A percentile compares a stretch with the other conserved stretches of the same genome.
These are phyloP conservation scores for Sporisorium scitamineum DNA, from an alignment of 1,284 basidiomycete genomes.

Conservation along the genomic window DNA sequence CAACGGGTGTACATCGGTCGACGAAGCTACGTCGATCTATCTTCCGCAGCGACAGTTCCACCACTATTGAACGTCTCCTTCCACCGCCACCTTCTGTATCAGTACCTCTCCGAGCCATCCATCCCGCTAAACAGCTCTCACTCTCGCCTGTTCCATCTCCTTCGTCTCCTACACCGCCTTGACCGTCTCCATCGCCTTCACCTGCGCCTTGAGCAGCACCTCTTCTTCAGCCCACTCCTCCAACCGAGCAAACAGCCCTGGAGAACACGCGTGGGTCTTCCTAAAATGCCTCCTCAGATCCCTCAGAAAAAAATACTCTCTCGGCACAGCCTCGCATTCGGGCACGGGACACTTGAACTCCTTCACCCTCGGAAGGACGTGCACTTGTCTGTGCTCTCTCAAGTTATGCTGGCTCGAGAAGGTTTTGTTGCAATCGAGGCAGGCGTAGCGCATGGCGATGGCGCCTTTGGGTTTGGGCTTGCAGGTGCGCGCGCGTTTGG, in stretches of 20 bases:
- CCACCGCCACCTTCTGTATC: too few relatives aligned
- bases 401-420: slow-evolving; percentile 29
- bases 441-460: neutral
- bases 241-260: neutral
- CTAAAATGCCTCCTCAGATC: slow-evolving; percentile 4
- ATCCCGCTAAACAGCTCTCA: too few relatives aligned
- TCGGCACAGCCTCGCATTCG: neutral
- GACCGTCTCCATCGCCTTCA: neutral
- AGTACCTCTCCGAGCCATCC: too few relatives aligned
- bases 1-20: too few relatives aligned
- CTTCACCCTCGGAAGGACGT: neutral
- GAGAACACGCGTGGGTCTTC: neutral
- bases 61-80: too few relatives aligned
- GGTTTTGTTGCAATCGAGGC: slow-evolving; percentile 14
- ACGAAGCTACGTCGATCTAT: too few relatives aligned
- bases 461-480: neutral
- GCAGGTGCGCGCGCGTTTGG: neutral
- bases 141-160: neutral
- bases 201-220: neutral
- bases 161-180: neutral
- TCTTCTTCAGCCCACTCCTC: neutral
- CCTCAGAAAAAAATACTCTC: slow-evolving; percentile 16
- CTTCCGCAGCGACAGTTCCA: too few relatives aligned
- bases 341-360: neutral
- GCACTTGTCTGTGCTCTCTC: slow-evolving; percentile 21